Conservation (phyloP, 371 early-diverging fungal genomes). For the Apophysomyces variabilis region DNA sequence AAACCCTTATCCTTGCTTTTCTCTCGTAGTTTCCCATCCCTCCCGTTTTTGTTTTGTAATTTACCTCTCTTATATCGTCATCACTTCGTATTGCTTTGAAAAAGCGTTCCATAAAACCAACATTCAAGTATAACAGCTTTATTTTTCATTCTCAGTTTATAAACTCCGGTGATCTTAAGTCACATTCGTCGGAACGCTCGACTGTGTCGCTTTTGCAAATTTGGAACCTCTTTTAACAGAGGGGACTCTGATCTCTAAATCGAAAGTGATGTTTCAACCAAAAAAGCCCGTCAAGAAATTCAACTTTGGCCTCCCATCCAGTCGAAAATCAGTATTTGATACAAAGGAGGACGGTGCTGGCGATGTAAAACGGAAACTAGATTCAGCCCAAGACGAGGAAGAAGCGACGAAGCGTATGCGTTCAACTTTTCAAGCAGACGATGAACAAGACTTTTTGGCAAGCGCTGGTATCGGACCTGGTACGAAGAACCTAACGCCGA, state of each 20-base stretch:
- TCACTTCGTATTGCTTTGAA: background rate
- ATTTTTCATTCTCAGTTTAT: too few relatives aligned
- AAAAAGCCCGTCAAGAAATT: constrained; percentile 23
- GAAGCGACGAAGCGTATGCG: constrained; percentile 17
- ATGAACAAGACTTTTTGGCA: constrained; percentile 28
- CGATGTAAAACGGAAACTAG: constrained; percentile 13
- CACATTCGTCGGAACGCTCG: too few relatives aligned
- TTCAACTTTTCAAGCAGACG: constrained; percentile 22
- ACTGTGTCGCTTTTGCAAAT: too few relatives aligned
- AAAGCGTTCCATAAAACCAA: background rate
- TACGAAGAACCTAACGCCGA: constrained; percentile 12
- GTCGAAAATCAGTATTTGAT: background rate
- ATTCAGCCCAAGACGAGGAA: constrained; percentile 14
- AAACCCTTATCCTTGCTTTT: background rate
- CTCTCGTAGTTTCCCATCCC: background rate
- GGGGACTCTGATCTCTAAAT: background rate
- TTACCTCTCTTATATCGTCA: constrained; percentile 7
- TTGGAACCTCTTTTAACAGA: too few relatives aligned
- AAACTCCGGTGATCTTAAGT: too few relatives aligned
- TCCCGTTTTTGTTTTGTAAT: constrained; percentile 10
- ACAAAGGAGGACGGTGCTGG: background rate
- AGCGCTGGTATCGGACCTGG: constrained; percentile 30
- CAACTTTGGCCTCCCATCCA: constrained; percentile 24
- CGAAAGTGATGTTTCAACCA: constrained; percentile 9
- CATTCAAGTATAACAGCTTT: background rate